phyloP scores from a whole-genome alignment of 768 basidiomycete genomes.

The Tubosaeta sp. region DNA sequence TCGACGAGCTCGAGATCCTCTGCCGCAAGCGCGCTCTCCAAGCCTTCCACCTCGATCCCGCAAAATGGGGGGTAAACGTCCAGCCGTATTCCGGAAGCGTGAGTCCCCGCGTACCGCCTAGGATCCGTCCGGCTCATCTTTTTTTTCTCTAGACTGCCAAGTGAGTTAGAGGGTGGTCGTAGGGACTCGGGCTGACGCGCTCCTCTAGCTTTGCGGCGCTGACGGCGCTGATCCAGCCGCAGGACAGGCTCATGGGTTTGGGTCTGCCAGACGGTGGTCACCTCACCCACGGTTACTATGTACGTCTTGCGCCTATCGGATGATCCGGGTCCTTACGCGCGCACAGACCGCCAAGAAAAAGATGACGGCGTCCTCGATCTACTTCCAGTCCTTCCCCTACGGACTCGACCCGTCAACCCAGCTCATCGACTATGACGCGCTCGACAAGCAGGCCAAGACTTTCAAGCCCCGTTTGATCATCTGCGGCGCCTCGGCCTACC shows the following conservation, averaged over 20 bases:
- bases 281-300: conserved; percentile 96
- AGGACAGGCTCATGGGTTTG: conserved; percentile 98
- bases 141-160: conserved; percentile 66
- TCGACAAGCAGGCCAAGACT: conserved; percentile 82
- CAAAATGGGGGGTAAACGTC: conserved; percentile 97
- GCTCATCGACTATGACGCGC: conserved; percentile 80
- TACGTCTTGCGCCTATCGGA: conserved; percentile 33
- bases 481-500: conserved; percentile 98
- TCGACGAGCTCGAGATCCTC: conserved; percentile 92
- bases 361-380: conserved; percentile 99
- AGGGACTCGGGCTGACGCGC: conserved; percentile 8
- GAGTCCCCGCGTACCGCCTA: conserved; percentile 30
- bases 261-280: conserved; percentile 97
- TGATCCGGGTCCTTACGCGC: conserved; percentile 2
- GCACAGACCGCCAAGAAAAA: conserved; percentile 94
- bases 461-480: conserved; percentile 96
- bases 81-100: conserved; percentile 96
- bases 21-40: conserved; percentile 93
- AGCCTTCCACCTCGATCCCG: conserved; percentile 93
- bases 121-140: conserved; percentile 8
- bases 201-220: conserved; percentile 83
- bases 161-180: conserved; percentile 39
- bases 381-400: conserved; percentile 99
- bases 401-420: conserved; percentile 77
- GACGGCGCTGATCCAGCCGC: conserved; percentile 93